These are phyloP conservation scores for Apophysomyces trapeziformis DNA, from an alignment of 371 early-diverging fungal species.

Conservation along the genomic window DNA sequence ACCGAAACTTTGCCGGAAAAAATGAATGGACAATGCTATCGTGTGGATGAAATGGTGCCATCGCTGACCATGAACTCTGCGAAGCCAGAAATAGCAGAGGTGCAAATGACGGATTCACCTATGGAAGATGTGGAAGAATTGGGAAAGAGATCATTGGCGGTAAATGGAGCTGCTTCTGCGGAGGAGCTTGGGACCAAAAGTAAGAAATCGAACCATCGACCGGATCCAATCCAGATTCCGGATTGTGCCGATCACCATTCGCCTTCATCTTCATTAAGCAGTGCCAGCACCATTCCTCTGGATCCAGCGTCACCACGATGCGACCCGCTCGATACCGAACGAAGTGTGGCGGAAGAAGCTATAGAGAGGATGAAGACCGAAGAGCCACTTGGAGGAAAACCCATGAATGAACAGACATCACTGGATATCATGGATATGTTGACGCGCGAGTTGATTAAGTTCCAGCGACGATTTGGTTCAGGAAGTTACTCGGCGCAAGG, in stretches of 20 bases:
- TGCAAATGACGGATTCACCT: background rate
- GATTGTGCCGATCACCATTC: slow-evolving; percentile 12
- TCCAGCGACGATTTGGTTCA: slow-evolving; percentile 49
- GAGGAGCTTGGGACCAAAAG: background rate
- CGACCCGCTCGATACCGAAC: slow-evolving; percentile 17
- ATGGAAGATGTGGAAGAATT: background rate
- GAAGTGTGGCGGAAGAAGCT: slow-evolving; percentile 13
- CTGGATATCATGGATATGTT: slow-evolving; percentile 52
- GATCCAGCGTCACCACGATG: slow-evolving; percentile 14
- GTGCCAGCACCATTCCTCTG: slow-evolving; percentile 46
- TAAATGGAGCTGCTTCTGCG: background rate
- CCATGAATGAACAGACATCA: slow-evolving; percentile 27
- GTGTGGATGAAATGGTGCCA: background rate
- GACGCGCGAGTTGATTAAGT: slow-evolving; percentile 42
- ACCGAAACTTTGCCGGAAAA: background rate
- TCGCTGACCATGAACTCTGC: background rate
- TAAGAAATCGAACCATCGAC: background rate
- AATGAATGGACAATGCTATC: background rate
- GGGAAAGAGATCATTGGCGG: background rate
- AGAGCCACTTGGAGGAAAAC: background rate
- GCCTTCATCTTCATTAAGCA: slow-evolving; percentile 34
- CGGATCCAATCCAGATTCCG: slow-evolving; percentile 5
- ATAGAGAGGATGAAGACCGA: slow-evolving; percentile 7
- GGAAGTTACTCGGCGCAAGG: slow-evolving; percentile 17
- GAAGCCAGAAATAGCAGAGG: background rate